These are phyloP conservation scores for Senna siamea DNA, from an alignment of 306 rosid species.

Conservation along the genomic window DNA sequence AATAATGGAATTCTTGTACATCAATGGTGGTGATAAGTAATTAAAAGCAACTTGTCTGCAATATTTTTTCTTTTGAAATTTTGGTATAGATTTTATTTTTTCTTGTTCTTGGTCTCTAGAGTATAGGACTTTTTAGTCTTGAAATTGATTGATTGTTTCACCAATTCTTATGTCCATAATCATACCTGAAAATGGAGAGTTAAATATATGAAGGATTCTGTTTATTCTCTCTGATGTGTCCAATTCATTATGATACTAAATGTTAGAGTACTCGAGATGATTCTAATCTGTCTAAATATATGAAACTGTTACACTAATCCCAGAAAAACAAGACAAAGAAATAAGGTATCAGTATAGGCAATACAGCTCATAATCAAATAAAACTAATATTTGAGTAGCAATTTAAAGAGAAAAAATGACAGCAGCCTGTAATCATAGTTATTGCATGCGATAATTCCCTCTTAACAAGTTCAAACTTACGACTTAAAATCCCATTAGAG, in stretches of 20 bases:
- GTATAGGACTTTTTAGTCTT: slow-evolving; percentile 19
- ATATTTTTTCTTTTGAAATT: too few relatives aligned
- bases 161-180: slow-evolving; percentile 27
- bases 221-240: neutral
- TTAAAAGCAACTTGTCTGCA: neutral
- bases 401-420: neutral
- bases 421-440: neutral
- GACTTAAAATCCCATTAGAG: neutral
- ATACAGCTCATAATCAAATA: neutral
- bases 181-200: slow-evolving; percentile 15
- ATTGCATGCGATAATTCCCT: neutral
- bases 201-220: slow-evolving; percentile 6
- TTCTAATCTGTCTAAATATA: neutral
- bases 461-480: neutral
- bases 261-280: too few relatives aligned
- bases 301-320: neutral
- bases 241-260: neutral
- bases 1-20: slow-evolving; percentile 68
- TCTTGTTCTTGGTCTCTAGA: neutral
- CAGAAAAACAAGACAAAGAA: neutral
- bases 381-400: neutral
- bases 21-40: slow-evolving; percentile 63
- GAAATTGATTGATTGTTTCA: slow-evolving; percentile 35
- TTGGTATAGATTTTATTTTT: slow-evolving; percentile 5
- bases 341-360: neutral